Evolutionary conservation across 495 filamentous ascomycete genomes (phyloP).

Genomic region (Aspergillus coremiiformis): DNA sequence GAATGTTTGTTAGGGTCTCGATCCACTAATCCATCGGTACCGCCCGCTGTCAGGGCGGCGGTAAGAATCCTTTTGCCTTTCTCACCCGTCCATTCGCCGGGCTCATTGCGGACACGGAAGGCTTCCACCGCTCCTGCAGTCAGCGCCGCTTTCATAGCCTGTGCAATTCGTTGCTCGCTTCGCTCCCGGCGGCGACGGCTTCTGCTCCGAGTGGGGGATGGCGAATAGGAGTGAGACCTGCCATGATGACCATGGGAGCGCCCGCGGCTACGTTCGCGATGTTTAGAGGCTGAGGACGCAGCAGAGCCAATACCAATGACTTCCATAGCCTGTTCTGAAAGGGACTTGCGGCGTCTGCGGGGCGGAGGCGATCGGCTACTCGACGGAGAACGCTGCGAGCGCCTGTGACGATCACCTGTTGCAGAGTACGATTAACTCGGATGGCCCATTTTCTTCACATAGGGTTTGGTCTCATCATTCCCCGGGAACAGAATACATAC

Average conservation of each 20-base stretch:
- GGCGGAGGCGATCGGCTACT: constrained; percentile 36
- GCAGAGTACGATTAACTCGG: neutral
- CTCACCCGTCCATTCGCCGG: constrained; percentile 73
- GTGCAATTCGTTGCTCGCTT: constrained; percentile 61
- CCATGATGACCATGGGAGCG: constrained; percentile 41
- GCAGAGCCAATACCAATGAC: constrained; percentile 59
- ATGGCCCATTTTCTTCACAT: neutral
- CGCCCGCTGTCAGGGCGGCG: constrained; percentile 75
- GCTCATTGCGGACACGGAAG: constrained; percentile 77
- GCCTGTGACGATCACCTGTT: constrained; percentile 34
- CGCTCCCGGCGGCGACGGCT: constrained; percentile 30
- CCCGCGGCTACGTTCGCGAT: constrained; percentile 20
- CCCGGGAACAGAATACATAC: constrained; percentile 18
- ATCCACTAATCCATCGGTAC: constrained; percentile 69
- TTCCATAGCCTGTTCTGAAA: constrained; percentile 62
- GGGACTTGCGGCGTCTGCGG: constrained; percentile 56
- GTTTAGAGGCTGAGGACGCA: constrained; percentile 14
- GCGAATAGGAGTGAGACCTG: constrained; percentile 47
- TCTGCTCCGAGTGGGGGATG: constrained; percentile 42
- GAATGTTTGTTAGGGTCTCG: constrained; percentile 66
- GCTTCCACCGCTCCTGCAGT: constrained; percentile 83
- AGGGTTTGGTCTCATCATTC: neutral
- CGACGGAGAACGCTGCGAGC: constrained; percentile 30
- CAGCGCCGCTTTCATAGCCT: constrained; percentile 79
- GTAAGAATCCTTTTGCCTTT: constrained; percentile 85